These are phyloP conservation scores for Rhodotorula sp. DNA, from an alignment of 1,284 basidiomycete genomes.

Conservation along the genomic window DNA sequence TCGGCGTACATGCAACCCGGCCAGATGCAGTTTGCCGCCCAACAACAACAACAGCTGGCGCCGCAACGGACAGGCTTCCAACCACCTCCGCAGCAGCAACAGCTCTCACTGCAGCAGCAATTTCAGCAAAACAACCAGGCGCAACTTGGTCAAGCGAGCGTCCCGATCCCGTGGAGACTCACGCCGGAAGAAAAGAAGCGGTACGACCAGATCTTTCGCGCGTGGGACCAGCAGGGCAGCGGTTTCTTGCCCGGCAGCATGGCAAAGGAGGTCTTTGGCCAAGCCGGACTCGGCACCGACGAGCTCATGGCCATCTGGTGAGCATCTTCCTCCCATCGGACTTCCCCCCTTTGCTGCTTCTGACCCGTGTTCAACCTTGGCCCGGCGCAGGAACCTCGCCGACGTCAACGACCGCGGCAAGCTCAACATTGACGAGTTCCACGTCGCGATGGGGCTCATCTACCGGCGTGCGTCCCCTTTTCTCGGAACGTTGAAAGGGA, in stretches of 20 bases:
- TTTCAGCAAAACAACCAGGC: slow-evolving; percentile 74
- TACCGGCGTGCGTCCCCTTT: slow-evolving; percentile 71
- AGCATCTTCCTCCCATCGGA: slow-evolving; percentile 45
- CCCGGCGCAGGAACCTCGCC: slow-evolving; percentile 68
- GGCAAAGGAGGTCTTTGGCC: slow-evolving; percentile 90
- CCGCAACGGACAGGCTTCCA: slow-evolving; percentile 14
- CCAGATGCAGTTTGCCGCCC: slow-evolving; percentile 42
- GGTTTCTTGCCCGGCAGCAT: slow-evolving; percentile 78
- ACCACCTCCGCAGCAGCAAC: slow-evolving; percentile 44
- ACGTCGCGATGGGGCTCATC: slow-evolving; percentile 97
- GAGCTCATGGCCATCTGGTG: slow-evolving; percentile 94
- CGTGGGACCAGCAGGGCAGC: slow-evolving; percentile 81
- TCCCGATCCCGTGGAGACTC: slow-evolving; percentile 83
- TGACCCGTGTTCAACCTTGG: background rate
- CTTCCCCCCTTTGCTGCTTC: background rate
- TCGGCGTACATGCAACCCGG: slow-evolving; percentile 40
- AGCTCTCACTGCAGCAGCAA: slow-evolving; percentile 65
- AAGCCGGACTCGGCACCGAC: slow-evolving; percentile 83
- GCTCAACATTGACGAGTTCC: slow-evolving; percentile 93
- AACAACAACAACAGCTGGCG: slow-evolving; percentile 4
- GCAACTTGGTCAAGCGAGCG: slow-evolving; percentile 62
- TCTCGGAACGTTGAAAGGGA: background rate
- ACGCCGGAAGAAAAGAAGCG: slow-evolving; percentile 91
- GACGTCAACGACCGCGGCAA: slow-evolving; percentile 89
- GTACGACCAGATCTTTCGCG: slow-evolving; percentile 94